Conservation (phyloP, 768 basidiomycete species). For the Pisolithus orientalis region DNA sequence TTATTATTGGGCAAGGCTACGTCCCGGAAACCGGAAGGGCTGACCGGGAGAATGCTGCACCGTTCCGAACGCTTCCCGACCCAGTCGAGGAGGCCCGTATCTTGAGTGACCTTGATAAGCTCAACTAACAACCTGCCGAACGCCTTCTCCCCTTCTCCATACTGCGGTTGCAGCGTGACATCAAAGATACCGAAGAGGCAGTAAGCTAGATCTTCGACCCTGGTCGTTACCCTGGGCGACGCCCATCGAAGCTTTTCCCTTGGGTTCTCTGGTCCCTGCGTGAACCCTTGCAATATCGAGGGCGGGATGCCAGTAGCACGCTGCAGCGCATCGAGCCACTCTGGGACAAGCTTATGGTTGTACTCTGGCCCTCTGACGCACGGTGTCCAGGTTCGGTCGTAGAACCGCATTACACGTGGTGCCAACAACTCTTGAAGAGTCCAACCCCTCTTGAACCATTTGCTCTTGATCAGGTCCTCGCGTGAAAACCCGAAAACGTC, state of each 20-base stretch:
- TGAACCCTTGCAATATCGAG: not conserved
- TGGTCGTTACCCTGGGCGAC: not conserved
- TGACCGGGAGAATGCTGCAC: constrained; percentile 3
- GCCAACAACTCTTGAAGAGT: constrained; percentile 3
- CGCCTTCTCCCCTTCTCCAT: constrained; percentile 14
- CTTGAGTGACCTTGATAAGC: constrained; percentile 4
- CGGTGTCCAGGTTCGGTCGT: not conserved
- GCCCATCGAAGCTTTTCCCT: constrained; percentile 6
- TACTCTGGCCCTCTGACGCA: not conserved
- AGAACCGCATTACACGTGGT: constrained; percentile 4
- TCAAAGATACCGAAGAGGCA: constrained; percentile 11
- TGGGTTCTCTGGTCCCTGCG: not conserved
- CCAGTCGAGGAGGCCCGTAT: constrained; percentile 10
- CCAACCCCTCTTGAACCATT: constrained; percentile 7
- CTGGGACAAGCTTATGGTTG: constrained; percentile 4
- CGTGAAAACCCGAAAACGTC: constrained; percentile 1
- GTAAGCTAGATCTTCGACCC: constrained; percentile 9
- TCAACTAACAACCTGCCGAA: constrained; percentile 8
- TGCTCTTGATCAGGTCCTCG: not conserved
- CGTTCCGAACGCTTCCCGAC: constrained; percentile 1
- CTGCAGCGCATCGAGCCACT: not conserved
- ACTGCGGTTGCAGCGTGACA: constrained; percentile 6
- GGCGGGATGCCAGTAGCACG: not conserved
- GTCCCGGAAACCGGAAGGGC: constrained; percentile 3
- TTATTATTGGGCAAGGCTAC: not conserved